These are phyloP conservation scores for Endocalyx cinctus DNA, from an alignment of 2,329 filamentous ascomycete genomes.

Conservation along the genomic window DNA sequence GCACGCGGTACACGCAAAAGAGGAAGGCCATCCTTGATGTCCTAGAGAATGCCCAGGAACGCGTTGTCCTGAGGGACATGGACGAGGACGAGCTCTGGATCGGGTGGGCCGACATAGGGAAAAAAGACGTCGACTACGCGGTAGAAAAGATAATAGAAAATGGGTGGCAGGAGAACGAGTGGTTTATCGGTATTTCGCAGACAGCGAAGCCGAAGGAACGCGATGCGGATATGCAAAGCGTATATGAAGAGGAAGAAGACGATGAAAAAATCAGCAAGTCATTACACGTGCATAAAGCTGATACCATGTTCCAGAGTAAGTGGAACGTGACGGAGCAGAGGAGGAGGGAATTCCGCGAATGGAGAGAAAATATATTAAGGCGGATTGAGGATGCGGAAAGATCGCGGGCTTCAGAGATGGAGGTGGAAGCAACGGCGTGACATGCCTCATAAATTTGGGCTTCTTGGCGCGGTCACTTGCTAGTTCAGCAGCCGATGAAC, in stretches of 20 bases:
- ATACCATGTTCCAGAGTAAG: slow-evolving; percentile 72
- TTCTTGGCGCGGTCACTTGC: too few species aligned
- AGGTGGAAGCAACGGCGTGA: slow-evolving; percentile 17
- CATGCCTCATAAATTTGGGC: too few species aligned
- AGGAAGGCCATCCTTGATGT: slow-evolving; percentile 44
- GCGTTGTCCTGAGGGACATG: slow-evolving; percentile 31
- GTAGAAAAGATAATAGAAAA: slow-evolving; percentile 53
- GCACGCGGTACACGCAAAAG: slow-evolving; percentile 40
- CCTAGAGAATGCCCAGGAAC: slow-evolving; percentile 35
- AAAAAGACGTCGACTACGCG: slow-evolving; percentile 57
- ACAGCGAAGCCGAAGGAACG: slow-evolving; percentile 33
- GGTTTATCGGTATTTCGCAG: slow-evolving; percentile 58
- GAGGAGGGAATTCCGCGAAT: slow-evolving; percentile 55
- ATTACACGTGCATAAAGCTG: slow-evolving; percentile 43
- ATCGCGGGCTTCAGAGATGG: slow-evolving; percentile 11
- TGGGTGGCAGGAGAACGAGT: slow-evolving; percentile 58
- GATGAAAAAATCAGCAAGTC: slow-evolving; percentile 31
- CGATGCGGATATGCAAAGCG: slow-evolving; percentile 21
- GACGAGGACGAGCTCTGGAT: slow-evolving; percentile 48
- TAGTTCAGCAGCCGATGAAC: too few species aligned
- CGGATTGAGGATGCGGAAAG: slow-evolving; percentile 47
- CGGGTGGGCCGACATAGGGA: slow-evolving; percentile 45
- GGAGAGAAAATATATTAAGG: slow-evolving; percentile 58
- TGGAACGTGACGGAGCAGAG: slow-evolving; percentile 64
- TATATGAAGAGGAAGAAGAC: slow-evolving; percentile 28